Evolutionary conservation across 164 flowering plant genomes (phyloP).

Genomic region (Stephania yunnanensis): DNA sequence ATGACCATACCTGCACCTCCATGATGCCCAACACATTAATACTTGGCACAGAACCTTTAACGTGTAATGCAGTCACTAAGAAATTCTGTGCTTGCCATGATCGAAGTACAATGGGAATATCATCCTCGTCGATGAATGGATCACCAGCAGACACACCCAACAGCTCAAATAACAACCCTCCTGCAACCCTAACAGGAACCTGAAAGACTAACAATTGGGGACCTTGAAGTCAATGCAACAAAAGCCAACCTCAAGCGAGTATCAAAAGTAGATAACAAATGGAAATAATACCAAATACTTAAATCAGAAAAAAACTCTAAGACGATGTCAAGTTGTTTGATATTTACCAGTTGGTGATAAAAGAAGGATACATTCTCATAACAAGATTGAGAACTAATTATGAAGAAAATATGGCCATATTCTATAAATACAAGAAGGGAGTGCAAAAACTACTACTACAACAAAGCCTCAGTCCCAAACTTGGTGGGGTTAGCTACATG

Average conservation of each 20-base stretch:
- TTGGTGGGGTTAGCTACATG: no score
- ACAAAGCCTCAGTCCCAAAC: no score
- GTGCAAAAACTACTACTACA: no score
- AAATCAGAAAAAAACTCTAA: not conserved
- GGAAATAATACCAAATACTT: not conserved
- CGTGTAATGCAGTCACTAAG: slow-evolving; percentile 67
- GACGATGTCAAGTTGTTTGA: no score
- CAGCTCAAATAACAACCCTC: slow-evolving; percentile 87
- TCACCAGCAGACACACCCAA: slow-evolving; percentile 92
- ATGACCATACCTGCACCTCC: slow-evolving; percentile 79
- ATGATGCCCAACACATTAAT: slow-evolving; percentile 76
- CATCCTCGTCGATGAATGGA: slow-evolving; percentile 74
- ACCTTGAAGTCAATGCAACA: not conserved
- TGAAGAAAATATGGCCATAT: no score
- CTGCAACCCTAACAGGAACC: slow-evolving; percentile 96
- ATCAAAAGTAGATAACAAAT: not conserved
- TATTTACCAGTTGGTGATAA: no score
- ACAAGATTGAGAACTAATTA: no score
- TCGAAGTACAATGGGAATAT: slow-evolving; percentile 76
- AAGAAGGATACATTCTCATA: no score
- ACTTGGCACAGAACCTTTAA: slow-evolving; percentile 60
- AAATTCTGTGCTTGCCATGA: slow-evolving; percentile 95
- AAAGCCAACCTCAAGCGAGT: not conserved
- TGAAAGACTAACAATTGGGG: slow-evolving; percentile 20
- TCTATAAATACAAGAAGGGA: no score